Conservation (phyloP, 768 basidiomycete genomes). For the Lyophyllum decastes region DNA sequence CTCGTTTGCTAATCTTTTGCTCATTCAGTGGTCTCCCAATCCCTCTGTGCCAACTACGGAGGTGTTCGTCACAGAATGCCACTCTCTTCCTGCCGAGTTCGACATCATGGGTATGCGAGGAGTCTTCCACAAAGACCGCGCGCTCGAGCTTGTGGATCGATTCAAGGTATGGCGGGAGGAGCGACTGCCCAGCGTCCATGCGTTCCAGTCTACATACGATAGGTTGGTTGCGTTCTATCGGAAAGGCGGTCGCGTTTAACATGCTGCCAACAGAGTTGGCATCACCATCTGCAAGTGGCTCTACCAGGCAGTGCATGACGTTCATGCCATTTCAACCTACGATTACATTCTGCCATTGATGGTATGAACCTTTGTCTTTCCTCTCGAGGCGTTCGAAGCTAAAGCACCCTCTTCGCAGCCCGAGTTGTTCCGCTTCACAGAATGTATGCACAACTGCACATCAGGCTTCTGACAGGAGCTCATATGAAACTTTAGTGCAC, state of each 20-base stretch:
- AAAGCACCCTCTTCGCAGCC: slow-evolving; percentile 41
- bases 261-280: slow-evolving; percentile 46
- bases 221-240: slow-evolving; percentile 39
- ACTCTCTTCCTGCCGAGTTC: slow-evolving; percentile 48
- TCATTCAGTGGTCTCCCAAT: slow-evolving; percentile 58
- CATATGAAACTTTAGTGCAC: slow-evolving; percentile 45
- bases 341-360: slow-evolving; percentile 83
- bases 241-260: slow-evolving; percentile 5
- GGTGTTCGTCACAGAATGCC: slow-evolving; percentile 69
- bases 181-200: slow-evolving; percentile 72
- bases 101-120: slow-evolving; percentile 81
- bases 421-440: slow-evolving; percentile 75
- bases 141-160: slow-evolving; percentile 59
- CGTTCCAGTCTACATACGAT: slow-evolving; percentile 87
- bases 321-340: slow-evolving; percentile 74
- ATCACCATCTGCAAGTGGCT: slow-evolving; percentile 78
- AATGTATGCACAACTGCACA: slow-evolving; percentile 41
- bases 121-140: slow-evolving; percentile 57
- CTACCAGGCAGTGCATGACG: slow-evolving; percentile 71
- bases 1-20: slow-evolving; percentile 4
- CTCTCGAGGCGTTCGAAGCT: not conserved
- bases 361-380: slow-evolving; percentile 41
- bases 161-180: slow-evolving; percentile 73
- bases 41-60: slow-evolving; percentile 63
- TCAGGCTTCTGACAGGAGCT: not conserved